Evolutionary conservation across 495 filamentous ascomycete genomes (phyloP), one percentile per base, ranked within the genome.

Genomic region (Bombardia bombarda): DNA sequence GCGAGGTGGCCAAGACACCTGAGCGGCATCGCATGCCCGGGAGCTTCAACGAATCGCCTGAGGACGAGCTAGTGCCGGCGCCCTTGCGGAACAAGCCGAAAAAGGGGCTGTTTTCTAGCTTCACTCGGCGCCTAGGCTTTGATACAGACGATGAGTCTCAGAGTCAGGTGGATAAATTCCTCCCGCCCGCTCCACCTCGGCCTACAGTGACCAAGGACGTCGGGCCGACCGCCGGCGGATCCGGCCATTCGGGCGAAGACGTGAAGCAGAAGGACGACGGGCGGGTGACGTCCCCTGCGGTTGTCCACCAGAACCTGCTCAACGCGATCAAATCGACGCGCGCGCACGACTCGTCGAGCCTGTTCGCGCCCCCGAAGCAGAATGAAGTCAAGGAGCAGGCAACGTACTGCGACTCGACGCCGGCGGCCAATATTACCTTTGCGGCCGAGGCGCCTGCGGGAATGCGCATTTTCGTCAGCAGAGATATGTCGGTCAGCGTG

Each of bases 331-430:
- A 82, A 49, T 78, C 86, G 18, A 89, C 87, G 34, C 80, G 90
- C 19, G 70, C 89, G 14, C 81, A 93, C 61, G 80, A 86, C 49
- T 85, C 86, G 3, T 71, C 76, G 6, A 65, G 63, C 22, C 55
- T 95, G 30, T 90, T 82, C 61, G 75, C 77, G 22, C 78, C 77
- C 2, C 86, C 89, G 0, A 63, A 77, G 26, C 83, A 83, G 16
- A 80, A 79, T 35, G 68, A 79, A 25, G 80, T 97, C 50, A 84
- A 85, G 51, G 88, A 96, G 60, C 82, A 85, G 38, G 77, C 82
- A 35, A 84, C 86, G 0, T 97, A 96, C 68, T 98, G 92, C 61
- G 90, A 95, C 63, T 67, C 80, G 43, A 82, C 71, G 33, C 81
- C 84, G 16, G 81, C 77, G n/a, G 80, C 90, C 40, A 83, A 97